Base-by-base conservation (phyloP, 2,329 filamentous ascomycete genomes). In the Volutella citrinella region DNA sequence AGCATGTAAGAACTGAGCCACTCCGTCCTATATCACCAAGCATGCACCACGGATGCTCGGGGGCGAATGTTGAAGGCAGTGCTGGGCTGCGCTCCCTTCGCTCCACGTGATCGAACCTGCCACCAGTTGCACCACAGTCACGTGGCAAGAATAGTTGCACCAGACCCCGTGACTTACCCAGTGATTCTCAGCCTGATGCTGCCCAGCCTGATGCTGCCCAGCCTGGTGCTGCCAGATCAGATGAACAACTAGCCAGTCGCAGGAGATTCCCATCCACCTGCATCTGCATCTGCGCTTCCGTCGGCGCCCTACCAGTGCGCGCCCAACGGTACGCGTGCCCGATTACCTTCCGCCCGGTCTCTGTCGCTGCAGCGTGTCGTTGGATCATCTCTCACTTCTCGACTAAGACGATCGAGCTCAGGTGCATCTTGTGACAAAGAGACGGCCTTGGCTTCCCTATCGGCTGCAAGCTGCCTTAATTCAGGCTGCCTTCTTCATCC, bases 271-370 rank as follows among this genome's bases (percentile, higher is more conserved):
- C 42, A 45, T 49, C 46, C 39, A 42, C 45, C 38, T 50, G 46
- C 47, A 39, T 34, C 32, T 50, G n/a, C n/a, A n/a, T n/a, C n/a
- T n/a, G n/a, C n/a, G n/a, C n/a, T n/a, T n/a, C n/a, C 36, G 48
- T 35, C 39, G 40, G 42, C 46, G 50, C 50, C 50, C 50, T 52
- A 54, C 42, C 50, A 42, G 42, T 52, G 43, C 38, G 48, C 44
- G 50, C 50, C 50, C 48, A 54, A 54, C 46, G 42, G 48, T 46
- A 43, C 39, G 40, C 31, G 45, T 46, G 43, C 48, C 48, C 46
- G 34, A 49, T 35, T 35, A 45, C 43, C 36, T 40, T 44, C 37
- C 41, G 45, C 40, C 42, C 36, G 29, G 40, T 30, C 36, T 32
- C 40, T 42, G 41, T 41, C 34, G 34, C 28, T 28, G 38, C 32